A percentile compares a stretch with the other conserved stretches of the same genome.
phyloP scores from a whole-genome alignment of 805 yeast species.

The Kuraishia molischiana region DNA sequence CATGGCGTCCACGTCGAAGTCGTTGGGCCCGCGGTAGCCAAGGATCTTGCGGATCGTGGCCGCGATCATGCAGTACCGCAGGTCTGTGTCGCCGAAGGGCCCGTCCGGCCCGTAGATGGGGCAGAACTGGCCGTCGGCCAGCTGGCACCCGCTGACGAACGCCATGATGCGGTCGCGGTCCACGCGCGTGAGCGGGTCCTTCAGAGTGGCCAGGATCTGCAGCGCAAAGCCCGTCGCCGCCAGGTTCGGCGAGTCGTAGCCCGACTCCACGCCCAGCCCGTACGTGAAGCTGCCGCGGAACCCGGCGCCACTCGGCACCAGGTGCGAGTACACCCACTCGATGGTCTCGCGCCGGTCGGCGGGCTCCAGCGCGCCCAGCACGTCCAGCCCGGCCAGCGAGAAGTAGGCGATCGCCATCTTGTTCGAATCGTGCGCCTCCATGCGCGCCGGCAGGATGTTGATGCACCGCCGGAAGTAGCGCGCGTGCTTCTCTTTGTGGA shows the following conservation, averaged over 20 bases:
- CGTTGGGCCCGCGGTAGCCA: constrained; percentile 25
- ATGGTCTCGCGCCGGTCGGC: constrained; percentile 15
- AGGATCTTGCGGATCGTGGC: constrained; percentile 47
- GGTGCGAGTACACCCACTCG: constrained; percentile 37
- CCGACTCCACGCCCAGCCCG: constrained; percentile 7
- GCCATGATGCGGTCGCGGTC: constrained; percentile 33
- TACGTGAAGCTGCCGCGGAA: constrained; percentile 54
- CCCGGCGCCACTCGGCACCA: constrained; percentile 30
- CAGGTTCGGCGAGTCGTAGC: constrained; percentile 34
- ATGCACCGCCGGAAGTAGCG: constrained; percentile 19
- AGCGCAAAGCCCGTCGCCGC: constrained; percentile 75
- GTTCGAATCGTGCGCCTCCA: constrained; percentile 61
- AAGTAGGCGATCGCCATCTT: constrained; percentile 64
- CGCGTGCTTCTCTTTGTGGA: constrained; percentile 11
- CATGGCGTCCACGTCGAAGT: constrained; percentile 33
- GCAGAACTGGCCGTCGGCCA: constrained; percentile 47
- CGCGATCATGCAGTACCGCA: constrained; percentile 71
- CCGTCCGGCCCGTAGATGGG: constrained; percentile 26
- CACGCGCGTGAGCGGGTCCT: constrained; percentile 28
- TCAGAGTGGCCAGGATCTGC: constrained; percentile 40
- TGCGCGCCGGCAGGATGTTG: constrained; percentile 29
- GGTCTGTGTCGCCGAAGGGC: constrained; percentile 55
- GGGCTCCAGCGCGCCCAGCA: constrained; percentile 20
- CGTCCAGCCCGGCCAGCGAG: constrained; percentile 49
- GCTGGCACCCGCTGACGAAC: constrained; percentile 55